Percentiles rank a stretch among this genome's conserved stretches.
Conservation (phyloP, 2,329 filamentous ascomycete genomes). For the Hypoxylon sp. region DNA sequence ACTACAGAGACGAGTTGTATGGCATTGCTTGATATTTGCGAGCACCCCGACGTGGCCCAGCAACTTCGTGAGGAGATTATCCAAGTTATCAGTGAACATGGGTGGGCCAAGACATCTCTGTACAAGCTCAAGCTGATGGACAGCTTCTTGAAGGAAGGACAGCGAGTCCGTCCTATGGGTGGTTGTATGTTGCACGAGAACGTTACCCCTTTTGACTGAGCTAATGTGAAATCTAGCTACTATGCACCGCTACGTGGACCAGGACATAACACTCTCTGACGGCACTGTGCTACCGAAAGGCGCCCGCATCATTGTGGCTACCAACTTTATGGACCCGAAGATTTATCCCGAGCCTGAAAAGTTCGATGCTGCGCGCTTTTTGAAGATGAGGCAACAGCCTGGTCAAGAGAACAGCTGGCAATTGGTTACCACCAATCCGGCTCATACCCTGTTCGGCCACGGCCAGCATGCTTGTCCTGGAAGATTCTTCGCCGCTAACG, state of each 20-base stretch:
- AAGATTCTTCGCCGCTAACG: conserved; percentile 53
- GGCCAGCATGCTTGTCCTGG: conserved; percentile 57
- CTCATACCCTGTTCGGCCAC: conserved; percentile 56
- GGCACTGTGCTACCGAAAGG: conserved; percentile 49
- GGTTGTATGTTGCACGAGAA: conserved; percentile 45
- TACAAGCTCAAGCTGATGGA: conserved; percentile 56
- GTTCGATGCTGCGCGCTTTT: conserved; percentile 51
- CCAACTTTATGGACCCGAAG: conserved; percentile 49
- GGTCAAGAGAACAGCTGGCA: conserved; percentile 54
- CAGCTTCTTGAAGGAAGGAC: conserved; percentile 58
- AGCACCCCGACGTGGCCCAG: conserved; percentile 59
- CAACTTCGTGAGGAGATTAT: conserved; percentile 61
- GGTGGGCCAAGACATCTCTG: conserved; percentile 53
- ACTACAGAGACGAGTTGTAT: conserved; percentile 55
- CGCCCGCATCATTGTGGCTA: conserved; percentile 48
- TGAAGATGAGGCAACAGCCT: conserved; percentile 49
- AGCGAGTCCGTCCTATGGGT: conserved; percentile 51
- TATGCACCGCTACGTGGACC: conserved; percentile 52
- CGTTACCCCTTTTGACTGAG: neutral
- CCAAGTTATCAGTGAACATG: conserved; percentile 49
- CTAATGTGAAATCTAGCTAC: conserved; percentile 40
- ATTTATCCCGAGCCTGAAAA: conserved; percentile 49
- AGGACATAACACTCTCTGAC: conserved; percentile 48
- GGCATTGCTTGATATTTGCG: conserved; percentile 60
- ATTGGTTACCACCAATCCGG: conserved; percentile 54